Base-by-base conservation (phyloP, 2,329 filamentous ascomycete genomes). In the Monosporascus ibericus region DNA sequence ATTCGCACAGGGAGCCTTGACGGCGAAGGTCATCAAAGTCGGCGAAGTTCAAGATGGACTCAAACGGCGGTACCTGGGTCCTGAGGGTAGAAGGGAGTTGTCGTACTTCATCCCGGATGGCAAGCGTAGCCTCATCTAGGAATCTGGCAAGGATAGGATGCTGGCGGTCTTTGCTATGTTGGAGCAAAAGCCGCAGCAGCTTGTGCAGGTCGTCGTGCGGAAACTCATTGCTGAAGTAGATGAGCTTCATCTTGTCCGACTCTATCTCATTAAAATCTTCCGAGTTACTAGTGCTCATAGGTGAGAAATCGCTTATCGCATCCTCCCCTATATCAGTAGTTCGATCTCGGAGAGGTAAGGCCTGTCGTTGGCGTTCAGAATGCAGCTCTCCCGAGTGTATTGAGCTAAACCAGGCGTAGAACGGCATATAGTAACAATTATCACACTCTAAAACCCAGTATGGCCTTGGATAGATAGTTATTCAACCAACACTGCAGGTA, bases 211-310 rank as follows among this genome's bases (percentile, higher is more conserved):
- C 70, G 37, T 76, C 74, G n/a, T 63, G 65, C 0, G 75, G 75
- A 49, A 78, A 75, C 54, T 78, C 74, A 52, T 77, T 75, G 56
- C 70, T 68, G 60, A 78, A 78, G 59, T 70, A 76, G n/a, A 67
- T 48, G 37, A 76, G 47, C 52, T 64, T 65, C 61, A 68, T 67
- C 48, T 58, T 64, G 52, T 18, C 40, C 9, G 14, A n/a, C 3
- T 46, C 47, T 3, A 4, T 25, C 3, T 25, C 24, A 5, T 5
- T 25, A 25, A 5, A 25, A 25, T 25, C 24, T 22, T 22, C 22
- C 4, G 22, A 25, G 4, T 25, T 24, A 24, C 24, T 24, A 24
- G 24, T 24, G 24, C 24, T 5, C 24, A 24, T 24, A 24, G 24
- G 24, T 24, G 24, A 24, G 24, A 24, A 24, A 24, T 24, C 24